These are phyloP conservation scores for Flaveria ramosissima DNA, from an alignment of 129 eudicot species.

Conservation along the genomic window DNA sequence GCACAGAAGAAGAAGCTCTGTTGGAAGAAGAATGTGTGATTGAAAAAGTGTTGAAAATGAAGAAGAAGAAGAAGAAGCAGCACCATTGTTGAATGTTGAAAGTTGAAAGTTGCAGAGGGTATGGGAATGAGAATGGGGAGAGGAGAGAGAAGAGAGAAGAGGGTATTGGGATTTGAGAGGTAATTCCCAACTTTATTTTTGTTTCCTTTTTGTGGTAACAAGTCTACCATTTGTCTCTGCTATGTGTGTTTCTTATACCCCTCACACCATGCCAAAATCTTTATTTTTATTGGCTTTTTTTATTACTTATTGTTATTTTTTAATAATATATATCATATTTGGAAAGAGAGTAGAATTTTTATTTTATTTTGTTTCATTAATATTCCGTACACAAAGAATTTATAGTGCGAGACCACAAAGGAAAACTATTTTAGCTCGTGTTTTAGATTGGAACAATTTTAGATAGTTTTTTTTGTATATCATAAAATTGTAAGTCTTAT, in stretches of 20 bases:
- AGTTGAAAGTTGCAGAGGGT: background rate
- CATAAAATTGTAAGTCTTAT: too few relatives aligned
- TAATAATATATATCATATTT: too few relatives aligned
- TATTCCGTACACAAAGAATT: too few relatives aligned
- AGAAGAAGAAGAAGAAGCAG: too few relatives aligned
- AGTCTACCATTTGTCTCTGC: conserved; percentile 39
- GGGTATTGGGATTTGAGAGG: conserved; percentile 44
- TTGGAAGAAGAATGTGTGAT: too few relatives aligned
- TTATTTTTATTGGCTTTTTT: background rate
- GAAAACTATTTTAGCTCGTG: too few relatives aligned
- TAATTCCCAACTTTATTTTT: conserved; percentile 37
- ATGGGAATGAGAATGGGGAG: conserved; percentile 23
- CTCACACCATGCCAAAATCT: conserved; percentile 22
- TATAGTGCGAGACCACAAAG: too few relatives aligned
- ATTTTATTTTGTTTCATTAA: background rate
- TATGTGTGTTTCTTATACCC: conserved; percentile 38
- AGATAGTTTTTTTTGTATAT: too few relatives aligned
- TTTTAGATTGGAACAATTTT: too few relatives aligned
- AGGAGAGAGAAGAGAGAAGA: conserved; percentile 17
- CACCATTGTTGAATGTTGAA: too few relatives aligned
- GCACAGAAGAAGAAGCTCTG: background rate
- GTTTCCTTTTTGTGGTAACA: conserved; percentile 38
- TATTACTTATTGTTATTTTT: background rate
- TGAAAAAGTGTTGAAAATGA: too few relatives aligned
- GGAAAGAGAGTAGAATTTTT: background rate